These are phyloP conservation scores for Thelephora terrestris DNA, from an alignment of 1,284 basidiomycete genomes.

Conservation along the genomic window DNA sequence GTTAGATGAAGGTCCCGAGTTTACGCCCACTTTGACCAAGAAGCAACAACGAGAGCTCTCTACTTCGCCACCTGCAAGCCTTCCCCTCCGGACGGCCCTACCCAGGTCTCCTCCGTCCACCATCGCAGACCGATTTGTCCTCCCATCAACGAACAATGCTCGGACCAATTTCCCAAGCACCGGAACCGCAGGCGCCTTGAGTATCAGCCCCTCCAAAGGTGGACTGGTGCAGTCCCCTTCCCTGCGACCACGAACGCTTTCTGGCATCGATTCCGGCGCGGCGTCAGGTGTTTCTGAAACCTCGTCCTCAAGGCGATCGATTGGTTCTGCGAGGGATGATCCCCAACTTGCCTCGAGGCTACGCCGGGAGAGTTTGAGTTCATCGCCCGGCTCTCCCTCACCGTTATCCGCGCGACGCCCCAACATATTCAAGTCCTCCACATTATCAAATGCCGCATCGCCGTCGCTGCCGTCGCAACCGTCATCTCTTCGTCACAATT, in stretches of 20 bases:
- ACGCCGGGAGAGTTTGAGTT: slow-evolving; percentile 28
- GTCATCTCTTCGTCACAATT: slow-evolving; percentile 35
- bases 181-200: slow-evolving; percentile 26
- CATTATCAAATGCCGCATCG: slow-evolving; percentile 39
- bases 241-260: slow-evolving; percentile 8
- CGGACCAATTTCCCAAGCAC: slow-evolving; percentile 22
- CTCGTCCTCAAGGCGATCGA: slow-evolving; percentile 30
- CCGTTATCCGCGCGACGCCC: slow-evolving; percentile 37
- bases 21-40: slow-evolving; percentile 52
- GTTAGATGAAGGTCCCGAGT: slow-evolving; percentile 44
- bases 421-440: slow-evolving; percentile 57
- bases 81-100: slow-evolving; percentile 31
- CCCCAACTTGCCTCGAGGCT: slow-evolving; percentile 24
- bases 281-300: slow-evolving; percentile 27
- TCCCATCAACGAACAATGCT: slow-evolving; percentile 30
- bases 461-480: slow-evolving; percentile 40
- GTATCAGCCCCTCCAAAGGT: slow-evolving; percentile 23
- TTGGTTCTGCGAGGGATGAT: slow-evolving; percentile 29
- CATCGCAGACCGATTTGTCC: slow-evolving; percentile 46
- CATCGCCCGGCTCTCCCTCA: neutral
- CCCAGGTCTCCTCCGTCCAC: slow-evolving; percentile 34
- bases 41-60: slow-evolving; percentile 41
- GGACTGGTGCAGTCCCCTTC: slow-evolving; percentile 13
- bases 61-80: slow-evolving; percentile 30
- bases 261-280: neutral